These are phyloP conservation scores for Gentiana dahurica DNA, from an alignment of 257 asterid species.

Conservation along the genomic window DNA sequence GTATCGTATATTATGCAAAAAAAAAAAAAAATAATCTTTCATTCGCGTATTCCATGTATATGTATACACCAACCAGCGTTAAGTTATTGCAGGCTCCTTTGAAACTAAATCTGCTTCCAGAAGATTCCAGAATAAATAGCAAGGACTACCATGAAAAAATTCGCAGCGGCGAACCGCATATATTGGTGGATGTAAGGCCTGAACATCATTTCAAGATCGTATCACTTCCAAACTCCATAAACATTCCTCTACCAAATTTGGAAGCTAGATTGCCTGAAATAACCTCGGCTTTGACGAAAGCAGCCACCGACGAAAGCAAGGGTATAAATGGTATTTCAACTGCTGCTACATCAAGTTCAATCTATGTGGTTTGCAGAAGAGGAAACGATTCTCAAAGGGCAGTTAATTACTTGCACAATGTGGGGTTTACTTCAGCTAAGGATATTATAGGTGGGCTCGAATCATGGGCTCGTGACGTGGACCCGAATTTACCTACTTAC, in stretches of 20 bases:
- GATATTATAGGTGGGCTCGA: conserved; percentile 71
- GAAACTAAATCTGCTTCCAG: conserved; percentile 60
- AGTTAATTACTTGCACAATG: conserved; percentile 55
- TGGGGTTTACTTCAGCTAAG: conserved; percentile 37
- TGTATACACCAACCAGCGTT: too few species aligned
- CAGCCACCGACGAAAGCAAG: conserved; percentile 12
- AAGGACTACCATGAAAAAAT: conserved; percentile 50
- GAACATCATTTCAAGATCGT: conserved; percentile 70
- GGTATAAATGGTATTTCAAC: conserved; percentile 10
- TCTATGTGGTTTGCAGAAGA: conserved; percentile 78
- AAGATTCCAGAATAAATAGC: conserved; percentile 69
- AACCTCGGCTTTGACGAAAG: conserved; percentile 32
- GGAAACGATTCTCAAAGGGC: conserved; percentile 97
- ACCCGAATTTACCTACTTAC: conserved; percentile 59
- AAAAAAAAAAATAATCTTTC: too few species aligned
- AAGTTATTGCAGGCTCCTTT: conserved; percentile 55
- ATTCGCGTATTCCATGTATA: too few species aligned
- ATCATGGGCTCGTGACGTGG: conserved; percentile 60
- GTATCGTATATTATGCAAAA: too few species aligned
- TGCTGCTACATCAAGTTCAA: conserved; percentile 15
- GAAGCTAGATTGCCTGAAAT: conserved; percentile 49
- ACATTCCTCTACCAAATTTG: conserved; percentile 53
- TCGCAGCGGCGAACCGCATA: conserved; percentile 44
- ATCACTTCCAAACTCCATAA: conserved; percentile 63
- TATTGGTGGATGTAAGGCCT: conserved; percentile 81